phyloP scores from a whole-genome alignment of 2,329 filamentous ascomycete genomes.

The Ophiocordyceps camponoti-leonardi region DNA sequence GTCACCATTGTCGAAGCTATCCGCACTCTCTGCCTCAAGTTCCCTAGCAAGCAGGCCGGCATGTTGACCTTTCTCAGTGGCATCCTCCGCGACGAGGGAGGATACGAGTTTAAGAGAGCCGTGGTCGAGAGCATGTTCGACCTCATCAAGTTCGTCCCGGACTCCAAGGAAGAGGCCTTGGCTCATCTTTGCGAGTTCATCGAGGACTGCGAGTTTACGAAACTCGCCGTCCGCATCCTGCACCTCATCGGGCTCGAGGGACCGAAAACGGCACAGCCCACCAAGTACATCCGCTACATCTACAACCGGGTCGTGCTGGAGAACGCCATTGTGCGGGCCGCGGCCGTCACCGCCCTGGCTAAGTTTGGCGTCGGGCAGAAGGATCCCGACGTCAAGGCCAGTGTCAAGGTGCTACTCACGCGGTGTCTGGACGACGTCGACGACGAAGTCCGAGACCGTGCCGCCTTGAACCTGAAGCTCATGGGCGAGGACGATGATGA shows the following conservation, averaged over 20 bases:
- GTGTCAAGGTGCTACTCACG: constrained; percentile 79
- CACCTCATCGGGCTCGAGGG: constrained; percentile 90
- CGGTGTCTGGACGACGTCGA: constrained; percentile 93
- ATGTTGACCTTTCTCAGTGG: constrained; percentile 96
- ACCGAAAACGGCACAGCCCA: constrained; percentile 85
- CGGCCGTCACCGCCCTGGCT: constrained; percentile 84
- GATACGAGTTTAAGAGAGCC: constrained; percentile 94
- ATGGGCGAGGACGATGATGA: constrained; percentile 90
- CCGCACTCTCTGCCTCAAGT: constrained; percentile 89
- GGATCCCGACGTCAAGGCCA: constrained; percentile 91
- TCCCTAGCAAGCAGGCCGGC: constrained; percentile 92
- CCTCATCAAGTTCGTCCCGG: constrained; percentile 95
- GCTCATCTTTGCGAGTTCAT: constrained; percentile 98
- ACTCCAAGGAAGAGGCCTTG: constrained; percentile 64
- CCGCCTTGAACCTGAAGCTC: constrained; percentile 76
- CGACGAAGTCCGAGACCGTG: constrained; percentile 92
- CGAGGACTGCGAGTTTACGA: constrained; percentile 98
- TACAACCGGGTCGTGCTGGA: constrained; percentile 97
- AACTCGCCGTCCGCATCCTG: constrained; percentile 85
- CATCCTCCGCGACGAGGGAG: constrained; percentile 91
- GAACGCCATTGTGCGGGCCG: constrained; percentile 88
- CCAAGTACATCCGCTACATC: constrained; percentile 98
- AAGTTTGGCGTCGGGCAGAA: constrained; percentile 97
- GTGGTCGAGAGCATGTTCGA: constrained; percentile 99
- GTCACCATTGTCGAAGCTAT: constrained; percentile 99